Percentiles rank a stretch among this genome's conserved stretches.
phyloP scores from a whole-genome alignment of 352 stramenopile genomes.

The Phytophthora pini region DNA sequence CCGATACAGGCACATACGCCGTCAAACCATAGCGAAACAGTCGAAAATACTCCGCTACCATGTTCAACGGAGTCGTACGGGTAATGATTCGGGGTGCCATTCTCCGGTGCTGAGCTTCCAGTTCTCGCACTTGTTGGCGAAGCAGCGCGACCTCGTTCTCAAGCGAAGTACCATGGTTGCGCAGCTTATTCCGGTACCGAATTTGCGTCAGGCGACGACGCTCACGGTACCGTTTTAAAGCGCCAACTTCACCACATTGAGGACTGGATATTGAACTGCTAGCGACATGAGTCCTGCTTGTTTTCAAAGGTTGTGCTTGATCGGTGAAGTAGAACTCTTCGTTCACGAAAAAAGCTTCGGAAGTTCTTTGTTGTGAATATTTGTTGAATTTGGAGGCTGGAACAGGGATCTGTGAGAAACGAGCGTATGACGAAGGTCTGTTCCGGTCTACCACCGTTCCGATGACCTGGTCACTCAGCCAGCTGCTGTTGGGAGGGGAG shows the following conservation, averaged over 20 bases:
- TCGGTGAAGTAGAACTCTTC: slow-evolving; percentile 1
- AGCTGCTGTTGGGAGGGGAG: neutral
- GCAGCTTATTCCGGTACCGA: neutral
- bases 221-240: neutral
- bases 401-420: too few species aligned
- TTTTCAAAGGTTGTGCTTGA: neutral
- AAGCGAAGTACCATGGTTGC: neutral
- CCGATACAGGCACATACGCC: neutral
- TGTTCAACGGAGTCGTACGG: slow-evolving; percentile 2
- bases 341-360: neutral
- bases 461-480: slow-evolving; percentile 3
- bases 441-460: neutral
- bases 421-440: neutral
- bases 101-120: neutral
- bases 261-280: neutral
- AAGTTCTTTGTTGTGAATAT: too few species aligned
- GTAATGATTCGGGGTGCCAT: neutral
- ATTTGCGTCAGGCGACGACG: slow-evolving; percentile 6
- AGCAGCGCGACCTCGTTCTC: neutral
- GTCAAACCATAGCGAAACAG: slow-evolving; percentile 10
- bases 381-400: too few species aligned
- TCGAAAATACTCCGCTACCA: slow-evolving; percentile 4
- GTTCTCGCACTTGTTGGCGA: neutral
- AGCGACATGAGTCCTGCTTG: neutral
- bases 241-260: neutral